phyloP scores from a whole-genome alignment of 2,329 filamentous ascomycete genomes.

The Fusarium pseudocircinatum region DNA sequence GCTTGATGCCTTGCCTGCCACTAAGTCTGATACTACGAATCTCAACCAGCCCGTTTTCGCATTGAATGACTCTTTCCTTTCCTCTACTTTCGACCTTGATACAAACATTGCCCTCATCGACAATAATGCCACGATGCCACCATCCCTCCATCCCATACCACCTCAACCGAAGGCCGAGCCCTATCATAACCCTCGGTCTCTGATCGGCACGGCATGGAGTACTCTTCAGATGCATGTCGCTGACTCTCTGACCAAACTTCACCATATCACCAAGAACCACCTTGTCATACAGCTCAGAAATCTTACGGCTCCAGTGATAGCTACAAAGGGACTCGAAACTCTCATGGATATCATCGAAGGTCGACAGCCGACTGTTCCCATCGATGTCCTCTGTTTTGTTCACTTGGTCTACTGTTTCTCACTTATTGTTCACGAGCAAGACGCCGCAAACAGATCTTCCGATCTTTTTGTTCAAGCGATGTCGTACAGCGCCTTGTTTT shows the following conservation, averaged over 20 bases:
- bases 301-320: constrained; percentile 53
- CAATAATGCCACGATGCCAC: constrained; percentile 35
- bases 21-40: constrained; percentile 42
- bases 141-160: constrained; percentile 17
- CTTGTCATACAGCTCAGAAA: constrained; percentile 53
- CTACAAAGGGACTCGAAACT: constrained; percentile 53
- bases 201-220: constrained; percentile 58
- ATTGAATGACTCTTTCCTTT: constrained; percentile 48
- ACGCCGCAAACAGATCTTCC: constrained; percentile 48
- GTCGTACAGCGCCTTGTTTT: constrained; percentile 54
- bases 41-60: constrained; percentile 51
- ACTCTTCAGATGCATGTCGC: constrained; percentile 57
- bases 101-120: constrained; percentile 52
- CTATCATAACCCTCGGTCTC: constrained; percentile 39
- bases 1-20: constrained; percentile 44
- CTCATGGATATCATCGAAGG: constrained; percentile 54
- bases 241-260: constrained; percentile 56
- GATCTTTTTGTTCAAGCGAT: constrained; percentile 60
- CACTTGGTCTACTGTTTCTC: constrained; percentile 63
- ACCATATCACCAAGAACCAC: constrained; percentile 51
- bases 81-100: constrained; percentile 48
- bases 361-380: constrained; percentile 49
- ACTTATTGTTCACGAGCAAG: constrained; percentile 56
- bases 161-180: constrained; percentile 41
- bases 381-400: constrained; percentile 61